Percentiles rank a stretch among this genome's conserved stretches.
phyloP scores from a whole-genome alignment of 1,284 basidiomycete species.

The Leccinum solheimii region DNA sequence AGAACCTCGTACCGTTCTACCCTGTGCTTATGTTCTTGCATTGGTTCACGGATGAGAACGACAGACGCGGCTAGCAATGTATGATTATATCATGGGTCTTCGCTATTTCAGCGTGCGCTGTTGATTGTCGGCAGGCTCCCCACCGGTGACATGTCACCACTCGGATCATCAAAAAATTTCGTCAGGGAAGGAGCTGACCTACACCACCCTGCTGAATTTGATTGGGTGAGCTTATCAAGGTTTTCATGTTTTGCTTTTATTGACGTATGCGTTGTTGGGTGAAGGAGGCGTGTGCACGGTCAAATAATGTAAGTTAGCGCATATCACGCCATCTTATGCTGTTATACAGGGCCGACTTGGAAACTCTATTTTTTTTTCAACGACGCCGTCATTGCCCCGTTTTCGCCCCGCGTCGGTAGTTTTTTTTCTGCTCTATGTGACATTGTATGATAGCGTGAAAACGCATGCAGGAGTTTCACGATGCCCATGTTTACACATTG shows the following conservation, averaged over 20 bases:
- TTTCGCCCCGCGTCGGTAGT: background rate
- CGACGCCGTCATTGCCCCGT: background rate
- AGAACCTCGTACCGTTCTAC: background rate
- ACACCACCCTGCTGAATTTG: background rate
- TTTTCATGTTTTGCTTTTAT: background rate
- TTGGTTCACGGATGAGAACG: background rate
- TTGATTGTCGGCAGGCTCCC: background rate
- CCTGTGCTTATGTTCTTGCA: background rate
- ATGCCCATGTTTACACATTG: background rate
- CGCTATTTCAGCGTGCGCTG: background rate
- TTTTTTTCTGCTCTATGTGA: too few relatives aligned
- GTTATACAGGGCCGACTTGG: background rate
- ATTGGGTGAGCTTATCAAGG: constrained; percentile 2
- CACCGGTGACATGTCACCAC: background rate
- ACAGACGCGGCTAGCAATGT: background rate
- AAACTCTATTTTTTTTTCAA: background rate
- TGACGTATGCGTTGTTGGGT: background rate
- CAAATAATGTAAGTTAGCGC: background rate
- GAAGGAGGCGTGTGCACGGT: constrained; percentile 13
- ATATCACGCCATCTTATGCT: background rate
- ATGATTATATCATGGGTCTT: background rate
- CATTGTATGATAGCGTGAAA: too few relatives aligned
- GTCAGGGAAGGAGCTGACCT: background rate
- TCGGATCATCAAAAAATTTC: background rate
- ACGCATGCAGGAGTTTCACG: background rate